Percentiles rank a stretch among this genome's conserved stretches.
phyloP scores from a whole-genome alignment of 768 basidiomycete genomes.

The Phlegmacium glaucopus region DNA sequence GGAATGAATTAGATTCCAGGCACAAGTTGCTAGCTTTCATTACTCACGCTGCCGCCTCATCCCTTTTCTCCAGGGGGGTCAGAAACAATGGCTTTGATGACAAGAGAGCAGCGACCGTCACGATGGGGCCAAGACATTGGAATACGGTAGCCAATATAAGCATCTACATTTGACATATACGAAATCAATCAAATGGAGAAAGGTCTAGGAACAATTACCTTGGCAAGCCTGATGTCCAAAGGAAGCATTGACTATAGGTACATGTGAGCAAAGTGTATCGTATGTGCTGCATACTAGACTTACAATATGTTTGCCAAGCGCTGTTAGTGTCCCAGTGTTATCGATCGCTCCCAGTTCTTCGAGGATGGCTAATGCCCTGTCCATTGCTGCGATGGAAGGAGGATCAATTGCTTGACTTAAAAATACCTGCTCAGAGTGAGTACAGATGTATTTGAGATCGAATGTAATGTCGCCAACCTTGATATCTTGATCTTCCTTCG shows the following conservation, averaged over 20 bases:
- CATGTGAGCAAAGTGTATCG: background rate
- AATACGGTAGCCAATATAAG: constrained; percentile 83
- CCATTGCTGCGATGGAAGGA: constrained; percentile 70
- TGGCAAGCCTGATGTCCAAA: constrained; percentile 81
- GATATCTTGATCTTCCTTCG: constrained; percentile 74
- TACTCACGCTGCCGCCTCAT: constrained; percentile 69
- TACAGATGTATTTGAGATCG: background rate
- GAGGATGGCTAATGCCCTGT: constrained; percentile 70
- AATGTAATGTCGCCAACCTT: constrained; percentile 40
- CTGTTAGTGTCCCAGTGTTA: constrained; percentile 60
- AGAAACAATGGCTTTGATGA: constrained; percentile 88
- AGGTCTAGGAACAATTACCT: constrained; percentile 39
- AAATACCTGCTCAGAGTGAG: constrained; percentile 42
- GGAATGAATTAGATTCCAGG: background rate
- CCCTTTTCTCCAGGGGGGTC: constrained; percentile 78
- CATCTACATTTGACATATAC: constrained; percentile 51
- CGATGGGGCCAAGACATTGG: constrained; percentile 74
- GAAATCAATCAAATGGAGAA: background rate
- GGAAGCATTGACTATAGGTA: constrained; percentile 70
- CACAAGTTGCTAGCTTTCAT: background rate
- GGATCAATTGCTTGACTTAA: constrained; percentile 79
- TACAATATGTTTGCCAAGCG: constrained; percentile 80
- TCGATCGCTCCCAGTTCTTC: constrained; percentile 78
- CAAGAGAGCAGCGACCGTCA: constrained; percentile 78
- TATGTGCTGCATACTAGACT: constrained; percentile 10